A percentile compares a stretch with the other conserved stretches of the same genome.
These are phyloP conservation scores for Arthrobotrys musiformis DNA, from an alignment of 2,329 filamentous ascomycete genomes.

Conservation along the genomic window DNA sequence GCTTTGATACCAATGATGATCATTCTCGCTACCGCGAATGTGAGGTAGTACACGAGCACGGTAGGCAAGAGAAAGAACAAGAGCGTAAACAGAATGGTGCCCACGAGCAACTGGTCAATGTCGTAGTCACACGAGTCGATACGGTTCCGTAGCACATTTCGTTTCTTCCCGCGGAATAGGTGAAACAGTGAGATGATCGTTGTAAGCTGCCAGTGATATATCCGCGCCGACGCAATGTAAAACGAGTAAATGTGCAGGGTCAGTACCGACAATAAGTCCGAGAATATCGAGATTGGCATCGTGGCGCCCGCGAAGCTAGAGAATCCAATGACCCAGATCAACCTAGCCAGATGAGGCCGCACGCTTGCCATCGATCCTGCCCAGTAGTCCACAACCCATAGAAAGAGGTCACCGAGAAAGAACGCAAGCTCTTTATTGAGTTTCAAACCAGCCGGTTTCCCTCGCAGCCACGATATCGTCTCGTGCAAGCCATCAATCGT, in stretches of 20 bases:
- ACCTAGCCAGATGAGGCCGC: slow-evolving; percentile 80
- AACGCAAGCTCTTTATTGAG: slow-evolving; percentile 90
- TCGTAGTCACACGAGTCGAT: slow-evolving; percentile 99
- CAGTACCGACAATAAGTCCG: slow-evolving; percentile 87
- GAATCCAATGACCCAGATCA: slow-evolving; percentile 93
- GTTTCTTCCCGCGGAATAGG: slow-evolving; percentile 96
- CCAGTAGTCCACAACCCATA: slow-evolving; percentile 99
- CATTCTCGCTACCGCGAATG: slow-evolving; percentile 94
- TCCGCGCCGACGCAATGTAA: slow-evolving; percentile 94
- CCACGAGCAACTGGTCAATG: slow-evolving; percentile 92
- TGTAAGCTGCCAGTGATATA: slow-evolving; percentile 98
- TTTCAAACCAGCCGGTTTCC: slow-evolving; percentile 92
- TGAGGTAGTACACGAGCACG: slow-evolving; percentile 94
- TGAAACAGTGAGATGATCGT: slow-evolving; percentile 98
- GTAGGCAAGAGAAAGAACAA: slow-evolving; percentile 95
- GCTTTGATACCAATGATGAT: slow-evolving; percentile 94
- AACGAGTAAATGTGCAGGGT: slow-evolving; percentile 98
- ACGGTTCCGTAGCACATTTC: slow-evolving; percentile 94
- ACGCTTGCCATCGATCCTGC: slow-evolving; percentile 68
- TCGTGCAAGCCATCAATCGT: slow-evolving; percentile 87
- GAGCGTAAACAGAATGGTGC: slow-evolving; percentile 94
- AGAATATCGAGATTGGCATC: slow-evolving; percentile 95
- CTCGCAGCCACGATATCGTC: slow-evolving; percentile 95
- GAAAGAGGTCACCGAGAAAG: slow-evolving; percentile 94
- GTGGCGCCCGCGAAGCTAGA: slow-evolving; percentile 95